Evolutionary conservation across 345 rosid genomes (phyloP), one percentile per base, ranked within the genome.

Genomic region (Schrenkiella parvula): DNA sequence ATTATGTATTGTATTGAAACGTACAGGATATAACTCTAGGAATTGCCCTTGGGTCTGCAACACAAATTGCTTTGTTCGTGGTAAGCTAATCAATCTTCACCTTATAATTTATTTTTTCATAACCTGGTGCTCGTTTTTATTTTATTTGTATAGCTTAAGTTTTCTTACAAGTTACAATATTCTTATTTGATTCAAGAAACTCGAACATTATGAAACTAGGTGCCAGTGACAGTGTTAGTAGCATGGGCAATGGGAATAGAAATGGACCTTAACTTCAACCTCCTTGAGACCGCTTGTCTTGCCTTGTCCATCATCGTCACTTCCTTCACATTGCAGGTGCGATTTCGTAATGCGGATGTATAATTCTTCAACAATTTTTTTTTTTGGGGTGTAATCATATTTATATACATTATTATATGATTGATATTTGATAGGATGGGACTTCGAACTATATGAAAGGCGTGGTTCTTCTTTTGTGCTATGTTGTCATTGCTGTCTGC

Each of bases 21-120:
- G 1, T 74, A 47, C 88, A 90, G 96, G 97, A 93, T 70, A 93
- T 93, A 31, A 87, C 91, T 69, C 70, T 93, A 66, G 97, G 96
- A 19, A 89, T 93, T 70, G 89, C 97, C 44, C 59, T 93, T 48
- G 97, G 98, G 4, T 93, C 98, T 17, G 98, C 97, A 38, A 75
- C 96, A 78, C 98, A 93, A 79, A 93, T 93, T 66, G 89, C 97
- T 51, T 85, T 93, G 96, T 91, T 93, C 67, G 91, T 88, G 77
- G 98, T 92, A 84, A 71, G 74, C 74, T 22, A 10, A 9, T 42
- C 37, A 4, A 6, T 19, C 32, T 50, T 47, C 5, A 5, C 17
- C 43, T 41, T 22, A 3, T 39, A 61, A 5, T 6, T 8, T 13
- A 39, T 32, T 37, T 14, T 35, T 23, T 19, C 0, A 35, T 14